Evolutionary conservation across 2,329 filamentous ascomycete genomes (phyloP), one percentile per base, ranked within the genome.

Genomic region (Macrophomina phaseolina): DNA sequence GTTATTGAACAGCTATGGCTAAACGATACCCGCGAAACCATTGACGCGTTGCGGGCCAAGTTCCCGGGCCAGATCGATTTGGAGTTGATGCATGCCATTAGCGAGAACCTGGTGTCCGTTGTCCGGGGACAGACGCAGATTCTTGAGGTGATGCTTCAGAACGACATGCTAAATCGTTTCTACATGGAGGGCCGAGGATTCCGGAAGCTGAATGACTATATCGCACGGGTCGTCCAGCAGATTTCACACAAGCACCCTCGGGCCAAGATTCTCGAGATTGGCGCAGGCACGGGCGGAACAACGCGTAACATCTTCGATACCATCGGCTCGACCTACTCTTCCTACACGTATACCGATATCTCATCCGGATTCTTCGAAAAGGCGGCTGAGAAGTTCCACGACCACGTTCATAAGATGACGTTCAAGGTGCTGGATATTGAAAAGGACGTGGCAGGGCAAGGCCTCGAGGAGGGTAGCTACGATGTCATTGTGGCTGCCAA

Each of bases 401-500:
- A 42, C 2, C 30, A 38, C 11, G 16, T 34, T 2, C 2, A 46
- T 2, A 49, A 52, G 23, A 55, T 72, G 12, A 60, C 11, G 0
- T 73, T 67, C 64, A 69, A 42, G 14, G 55, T 58, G 5, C 12
- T 58, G 2, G 38, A 58, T 14, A 58, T 58, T 16, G 67, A 69
- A 12, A 9, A 55, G 55, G 9, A 18, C 14, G 64, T 64, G 0
- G 1, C 2, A 0, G 48, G 46, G 4, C 72, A 73, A 45, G 70
- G 68, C 2, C 70, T 69, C 40, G 46, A 40, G 7, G 36, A 40
- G 14, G 40, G 30, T 1, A 6, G 42, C 2, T 74, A 68, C 49
- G 73, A 74, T 18, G 3, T 74, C 3, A 51, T 75, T 9, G 34
- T 75, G 9, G 67, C 69, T 5, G 65, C 65, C 8, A 42, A 73